Base-by-base conservation (phyloP, 371 early-diverging fungal species). In the Mucor velutinosus region DNA sequence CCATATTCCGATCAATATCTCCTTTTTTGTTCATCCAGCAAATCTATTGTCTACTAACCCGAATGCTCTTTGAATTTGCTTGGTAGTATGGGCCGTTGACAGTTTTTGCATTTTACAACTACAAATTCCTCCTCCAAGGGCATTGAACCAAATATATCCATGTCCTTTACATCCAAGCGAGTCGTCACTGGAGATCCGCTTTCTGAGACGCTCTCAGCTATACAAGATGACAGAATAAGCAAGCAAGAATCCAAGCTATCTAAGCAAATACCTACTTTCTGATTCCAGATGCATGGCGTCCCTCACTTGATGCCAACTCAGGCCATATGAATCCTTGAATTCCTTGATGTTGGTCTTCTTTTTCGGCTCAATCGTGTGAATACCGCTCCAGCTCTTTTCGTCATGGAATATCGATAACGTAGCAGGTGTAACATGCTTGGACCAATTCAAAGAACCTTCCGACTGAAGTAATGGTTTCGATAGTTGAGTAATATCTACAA, bases 81-180 rank as follows among this genome's bases (percentile, higher is more conserved):
- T 0, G 80, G 71, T 49, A 80, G 39, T 25, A 84, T 68, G 2
- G 80, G 78, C 32, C 80, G 63, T 23, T 76, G 53, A 32, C 84
- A 84, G 4, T 70, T 55, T 23, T 73, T 81, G 69, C 84, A 84
- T 30, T 75, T 73, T 7, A 81, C 70, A 8, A 78, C 68, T 8
- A 81, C 67, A 1, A 70, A 66, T 21, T 84, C 82, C 19, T 84
- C 82, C 56, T 81, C 78, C 74, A 84, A 76, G 12, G 84, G 82
- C 67, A 76, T 71, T 7, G 70, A 60, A 7, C 84, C 84, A 64
- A 73, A 80, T 35, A 74, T 75, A 23, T 74, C 74, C 62, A 78
- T 65, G 29, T 81, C 81, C 25, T 69, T 70, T 6, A 55, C 45
- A 41, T 76, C 69, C 32, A 81, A 71, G 35, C 65, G 62, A n/a